Conservation (phyloP, 1,284 basidiomycete genomes). For the Fomitiporia mediterranea region DNA sequence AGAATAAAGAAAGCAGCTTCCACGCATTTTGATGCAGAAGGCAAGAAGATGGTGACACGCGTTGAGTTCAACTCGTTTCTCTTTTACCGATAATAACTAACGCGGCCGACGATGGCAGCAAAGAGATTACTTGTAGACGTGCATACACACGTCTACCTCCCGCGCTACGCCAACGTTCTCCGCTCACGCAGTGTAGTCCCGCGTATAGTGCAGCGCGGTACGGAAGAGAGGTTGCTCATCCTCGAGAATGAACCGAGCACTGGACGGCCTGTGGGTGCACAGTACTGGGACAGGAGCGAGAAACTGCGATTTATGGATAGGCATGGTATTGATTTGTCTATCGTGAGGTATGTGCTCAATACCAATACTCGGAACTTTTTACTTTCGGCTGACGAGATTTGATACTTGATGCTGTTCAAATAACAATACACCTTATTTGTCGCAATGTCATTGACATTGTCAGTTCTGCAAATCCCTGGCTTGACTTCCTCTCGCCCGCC, state of each 20-base stretch:
- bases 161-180: constrained; percentile 63
- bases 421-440: too few relatives aligned
- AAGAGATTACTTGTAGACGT: constrained; percentile 60
- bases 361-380: too few relatives aligned
- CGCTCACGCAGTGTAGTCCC: constrained; percentile 59
- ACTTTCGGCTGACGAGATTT: too few relatives aligned
- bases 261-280: constrained; percentile 62
- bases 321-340: constrained; percentile 67
- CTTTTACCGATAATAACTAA: too few relatives aligned
- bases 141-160: constrained; percentile 80
- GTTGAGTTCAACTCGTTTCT: too few relatives aligned
- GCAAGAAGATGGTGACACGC: too few relatives aligned
- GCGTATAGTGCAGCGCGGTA: constrained; percentile 51
- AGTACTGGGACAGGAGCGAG: constrained; percentile 78
- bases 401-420: too few relatives aligned
- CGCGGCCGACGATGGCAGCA: constrained; percentile 26
- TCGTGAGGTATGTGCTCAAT: constrained; percentile 48
- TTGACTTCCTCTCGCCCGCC: constrained; percentile 73
- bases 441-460: too few relatives aligned
- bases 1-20: too few relatives aligned
- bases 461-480: constrained; percentile 83
- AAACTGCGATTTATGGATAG: constrained; percentile 76
- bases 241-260: constrained; percentile 72
- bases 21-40: too few relatives aligned
- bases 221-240: constrained; percentile 68